Conservation (phyloP, 129 eudicot species). For the Ambrosia trifida region DNA sequence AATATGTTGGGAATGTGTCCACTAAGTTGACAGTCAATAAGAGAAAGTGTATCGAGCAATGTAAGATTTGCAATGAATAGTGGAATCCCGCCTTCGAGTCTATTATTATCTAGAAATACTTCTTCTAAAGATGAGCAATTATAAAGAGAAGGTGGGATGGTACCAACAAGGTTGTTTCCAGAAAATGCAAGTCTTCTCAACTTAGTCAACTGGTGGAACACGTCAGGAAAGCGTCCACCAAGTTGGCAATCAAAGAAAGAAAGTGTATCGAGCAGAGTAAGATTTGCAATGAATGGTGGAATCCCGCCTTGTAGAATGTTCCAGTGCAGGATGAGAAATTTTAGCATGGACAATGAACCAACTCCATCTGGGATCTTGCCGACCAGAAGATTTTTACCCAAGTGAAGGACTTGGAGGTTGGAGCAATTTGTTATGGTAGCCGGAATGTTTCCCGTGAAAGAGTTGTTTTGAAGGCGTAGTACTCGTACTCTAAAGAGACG, state of each 20-base stretch:
- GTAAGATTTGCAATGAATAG: conserved; percentile 22
- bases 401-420: conserved; percentile 15
- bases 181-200: conserved; percentile 8
- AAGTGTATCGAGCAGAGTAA: conserved; percentile 15
- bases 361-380: conserved; percentile 26
- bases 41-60: not conserved
- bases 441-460: conserved; percentile 32
- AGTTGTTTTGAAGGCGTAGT: conserved; percentile 21
- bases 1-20: conserved; percentile 31
- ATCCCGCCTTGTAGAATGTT: conserved; percentile 33
- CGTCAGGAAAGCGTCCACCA: conserved; percentile 30
- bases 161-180: conserved; percentile 27
- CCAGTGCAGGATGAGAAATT: not conserved
- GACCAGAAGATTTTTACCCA: conserved; percentile 17
- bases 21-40: conserved; percentile 8
- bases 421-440: conserved; percentile 21
- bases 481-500: not conserved
- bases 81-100: conserved; percentile 37
- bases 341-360: conserved; percentile 17
- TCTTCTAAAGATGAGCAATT: conserved; percentile 14
- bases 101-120: conserved; percentile 20
- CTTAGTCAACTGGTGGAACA: conserved; percentile 7
- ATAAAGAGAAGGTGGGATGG: conserved; percentile 30
- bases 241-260: conserved; percentile 13
- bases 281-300: conserved; percentile 23